A percentile compares a stretch with the other conserved stretches of the same genome.
Conservation (phyloP, 441 rosid genomes). For the Eutrema salsugineum region DNA sequence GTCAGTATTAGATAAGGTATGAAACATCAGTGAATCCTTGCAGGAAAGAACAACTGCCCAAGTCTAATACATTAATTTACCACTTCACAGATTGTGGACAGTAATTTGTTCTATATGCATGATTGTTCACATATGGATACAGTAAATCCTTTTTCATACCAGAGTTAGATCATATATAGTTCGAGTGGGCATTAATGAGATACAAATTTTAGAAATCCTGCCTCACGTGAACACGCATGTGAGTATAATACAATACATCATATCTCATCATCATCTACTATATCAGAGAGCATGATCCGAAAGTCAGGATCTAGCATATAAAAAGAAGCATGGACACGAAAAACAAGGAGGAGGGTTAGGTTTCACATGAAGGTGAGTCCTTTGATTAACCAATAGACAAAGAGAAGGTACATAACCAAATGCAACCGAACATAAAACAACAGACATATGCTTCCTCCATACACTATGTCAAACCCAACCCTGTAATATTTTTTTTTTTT, state of each 20-base stretch:
- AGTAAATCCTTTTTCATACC: neutral
- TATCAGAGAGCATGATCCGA: neutral
- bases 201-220: neutral
- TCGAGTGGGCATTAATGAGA: neutral
- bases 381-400: constrained; percentile 20
- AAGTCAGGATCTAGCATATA: constrained; percentile 13
- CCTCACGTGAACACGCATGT: neutral
- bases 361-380: constrained; percentile 17
- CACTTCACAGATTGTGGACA: neutral
- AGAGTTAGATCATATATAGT: neutral
- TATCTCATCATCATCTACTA: neutral
- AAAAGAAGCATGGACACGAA: constrained; percentile 20
- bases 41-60: too few relatives aligned
- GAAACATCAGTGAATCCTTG: too few relatives aligned
- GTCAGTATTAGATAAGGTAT: neutral
- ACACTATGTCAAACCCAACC: neutral
- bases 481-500: neutral
- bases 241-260: constrained; percentile 1
- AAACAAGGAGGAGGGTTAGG: constrained; percentile 16
- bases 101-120: neutral
- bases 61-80: too few relatives aligned
- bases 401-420: constrained; percentile 7
- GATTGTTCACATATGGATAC: neutral
- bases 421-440: constrained; percentile 18
- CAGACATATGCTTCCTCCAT: neutral